Base-by-base conservation (phyloP, 1,139 yeast species). In the Protomyces arabidopsidicola region DNA sequence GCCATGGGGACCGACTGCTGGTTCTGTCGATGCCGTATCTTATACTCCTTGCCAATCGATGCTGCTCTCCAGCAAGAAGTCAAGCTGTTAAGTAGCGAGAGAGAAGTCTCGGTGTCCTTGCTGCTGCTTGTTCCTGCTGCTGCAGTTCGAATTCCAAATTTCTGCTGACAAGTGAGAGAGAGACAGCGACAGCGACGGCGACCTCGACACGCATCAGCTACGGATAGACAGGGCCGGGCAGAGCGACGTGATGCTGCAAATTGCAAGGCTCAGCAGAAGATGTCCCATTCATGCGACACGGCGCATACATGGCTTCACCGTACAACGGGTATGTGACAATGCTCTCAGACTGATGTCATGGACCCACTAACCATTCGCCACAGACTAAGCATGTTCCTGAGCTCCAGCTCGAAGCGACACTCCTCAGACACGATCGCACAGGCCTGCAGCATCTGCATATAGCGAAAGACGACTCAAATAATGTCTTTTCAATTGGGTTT, bases 401-500 rank as follows among this genome's bases (percentile, higher is more conserved):
- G 73, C 83, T 90, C 68, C 85, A 90, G 24, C 74, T 91, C 65
- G 84, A 86, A 2, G 98, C 97, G 2, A 87, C 89, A 3, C 85
- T 84, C 59, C 75, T 91, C 63, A 76, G 77, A 38, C 97, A 93
- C 74, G 72, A 73, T 35, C 78, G 77, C 50, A 86, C 95, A 0
- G 95, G 95, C 0, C 81, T 96, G 12, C 81, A 84, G 66, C 98
- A 93, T 75, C 74, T 93, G 42, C 98, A 93, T 73, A 82, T 93
- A 65, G 96, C 87, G 69, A 79, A 93, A 60, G 83, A 85, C 66
- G 97, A 91, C 72, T 79, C 79, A 65, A 91, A 90, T 73, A 89
- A 89, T 72, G 97, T 90, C 18, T 93, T 93, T 74, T 85, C 93
- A 68, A 82, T 95, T 60, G 93, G 89, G 0, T 91, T 93, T 78